Percentiles rank a stretch among this genome's conserved stretches.
Conservation (phyloP, 1,139 yeast species). For the Meyerozyma carpophila region DNA sequence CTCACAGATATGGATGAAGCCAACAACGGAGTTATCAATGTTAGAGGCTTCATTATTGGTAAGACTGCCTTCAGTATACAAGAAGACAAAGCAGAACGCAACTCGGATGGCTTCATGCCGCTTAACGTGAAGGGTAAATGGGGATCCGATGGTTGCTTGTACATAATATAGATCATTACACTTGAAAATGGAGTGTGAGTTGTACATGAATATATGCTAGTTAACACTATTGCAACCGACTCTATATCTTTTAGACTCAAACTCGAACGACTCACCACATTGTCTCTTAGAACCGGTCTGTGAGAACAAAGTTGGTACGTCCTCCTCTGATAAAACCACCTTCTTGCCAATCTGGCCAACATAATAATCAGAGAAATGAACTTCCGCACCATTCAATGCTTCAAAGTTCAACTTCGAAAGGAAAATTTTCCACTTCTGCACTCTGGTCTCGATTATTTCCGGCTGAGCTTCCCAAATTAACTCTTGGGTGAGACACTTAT, state of each 20-base stretch:
- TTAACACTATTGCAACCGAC: conserved; percentile 2
- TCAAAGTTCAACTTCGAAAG: conserved; percentile 17
- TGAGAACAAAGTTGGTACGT: conserved; percentile 12
- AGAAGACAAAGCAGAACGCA: conserved; percentile 60
- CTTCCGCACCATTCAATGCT: conserved; percentile 15
- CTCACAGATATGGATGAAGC: conserved; percentile 26
- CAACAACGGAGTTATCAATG: conserved; percentile 45
- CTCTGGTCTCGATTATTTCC: conserved; percentile 16
- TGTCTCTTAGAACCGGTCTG: conserved; percentile 14
- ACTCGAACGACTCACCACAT: conserved; percentile 9
- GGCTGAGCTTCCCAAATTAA: conserved; percentile 27
- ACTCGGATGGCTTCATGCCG: conserved; percentile 7
- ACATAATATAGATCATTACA: conserved; percentile 19
- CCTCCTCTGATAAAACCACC: conserved; percentile 16
- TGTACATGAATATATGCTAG: conserved; percentile 3
- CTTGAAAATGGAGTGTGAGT: too few relatives aligned
- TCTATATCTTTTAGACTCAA: conserved; percentile 1
- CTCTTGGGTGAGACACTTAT: conserved; percentile 7
- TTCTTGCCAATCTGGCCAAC: conserved; percentile 31
- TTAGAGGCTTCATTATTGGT: conserved; percentile 67
- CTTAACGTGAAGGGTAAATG: conserved; percentile 43
- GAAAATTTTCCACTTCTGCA: conserved; percentile 28
- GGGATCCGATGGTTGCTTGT: conserved; percentile 74
- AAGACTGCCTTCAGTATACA: conserved; percentile 31
- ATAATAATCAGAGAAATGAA: conserved; percentile 28